phyloP scores from a whole-genome alignment of 805 yeast species.

The Teunomyces gatunensis region DNA sequence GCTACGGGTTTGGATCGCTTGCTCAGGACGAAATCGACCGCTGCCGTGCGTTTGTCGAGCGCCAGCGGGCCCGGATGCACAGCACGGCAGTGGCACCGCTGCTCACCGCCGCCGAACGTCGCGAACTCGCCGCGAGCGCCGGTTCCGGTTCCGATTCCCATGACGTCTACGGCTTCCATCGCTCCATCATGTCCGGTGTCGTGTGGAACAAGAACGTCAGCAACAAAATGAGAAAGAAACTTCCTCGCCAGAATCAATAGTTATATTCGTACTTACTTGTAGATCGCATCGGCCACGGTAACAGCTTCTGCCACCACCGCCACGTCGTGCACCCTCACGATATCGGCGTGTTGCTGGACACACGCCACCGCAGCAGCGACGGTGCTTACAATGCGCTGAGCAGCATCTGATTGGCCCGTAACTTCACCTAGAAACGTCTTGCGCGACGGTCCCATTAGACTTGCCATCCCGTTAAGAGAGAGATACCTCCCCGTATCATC shows the following conservation, averaged over 20 bases:
- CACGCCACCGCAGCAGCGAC: conserved; percentile 73
- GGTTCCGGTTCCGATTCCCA: conserved; percentile 13
- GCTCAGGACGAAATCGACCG: conserved; percentile 80
- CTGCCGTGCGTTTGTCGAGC: conserved; percentile 74
- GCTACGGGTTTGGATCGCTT: conserved; percentile 62
- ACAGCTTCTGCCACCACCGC: conserved; percentile 46
- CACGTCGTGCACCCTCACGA: conserved; percentile 88
- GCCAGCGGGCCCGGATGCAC: conserved; percentile 47
- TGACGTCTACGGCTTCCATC: conserved; percentile 44
- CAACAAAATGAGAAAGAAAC: conserved; percentile 47
- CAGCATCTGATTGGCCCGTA: conserved; percentile 55
- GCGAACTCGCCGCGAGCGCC: conserved; percentile 17
- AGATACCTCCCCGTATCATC: conserved; percentile 22
- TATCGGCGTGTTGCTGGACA: conserved; percentile 69
- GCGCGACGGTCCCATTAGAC: conserved; percentile 84
- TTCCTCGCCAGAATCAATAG: conserved; percentile 3
- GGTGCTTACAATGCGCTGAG: conserved; percentile 72
- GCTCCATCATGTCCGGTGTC: conserved; percentile 51
- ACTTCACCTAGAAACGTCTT: conserved; percentile 81
- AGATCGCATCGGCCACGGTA: conserved; percentile 71
- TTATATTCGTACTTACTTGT: conserved; percentile 22
- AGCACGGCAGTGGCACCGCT: conserved; percentile 29
- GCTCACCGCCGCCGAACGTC: conserved; percentile 40
- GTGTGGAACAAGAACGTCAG: conserved; percentile 63
- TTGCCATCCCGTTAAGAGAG: conserved; percentile 55